phyloP scores from a whole-genome alignment of 495 filamentous ascomycete genomes.

The Trichoderma orchidacearum region DNA sequence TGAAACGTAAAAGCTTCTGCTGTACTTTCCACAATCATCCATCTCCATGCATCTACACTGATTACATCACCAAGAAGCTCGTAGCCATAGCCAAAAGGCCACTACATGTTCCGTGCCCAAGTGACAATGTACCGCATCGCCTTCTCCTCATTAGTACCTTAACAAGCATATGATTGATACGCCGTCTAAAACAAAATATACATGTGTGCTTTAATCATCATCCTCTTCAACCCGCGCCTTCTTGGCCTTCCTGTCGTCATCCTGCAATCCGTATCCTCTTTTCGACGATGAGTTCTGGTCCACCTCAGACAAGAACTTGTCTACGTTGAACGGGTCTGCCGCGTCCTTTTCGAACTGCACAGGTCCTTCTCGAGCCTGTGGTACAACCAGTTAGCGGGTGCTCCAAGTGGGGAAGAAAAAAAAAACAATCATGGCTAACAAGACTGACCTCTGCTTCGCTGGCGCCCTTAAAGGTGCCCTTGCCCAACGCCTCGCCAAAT shows the following conservation, averaged over 20 bases:
- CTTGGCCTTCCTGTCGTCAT: conserved; percentile 54
- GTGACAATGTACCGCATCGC: background rate
- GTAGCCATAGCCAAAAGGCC: background rate
- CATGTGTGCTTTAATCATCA: conserved; percentile 17
- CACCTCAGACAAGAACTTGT: conserved; percentile 80
- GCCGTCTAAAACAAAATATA: background rate
- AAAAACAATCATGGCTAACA: background rate
- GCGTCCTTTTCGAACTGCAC: conserved; percentile 97
- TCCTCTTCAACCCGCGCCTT: conserved; percentile 72
- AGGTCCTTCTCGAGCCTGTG: conserved; percentile 65
- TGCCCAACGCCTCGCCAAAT: conserved; percentile 74
- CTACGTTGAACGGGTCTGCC: conserved; percentile 80
- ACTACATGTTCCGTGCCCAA: background rate
- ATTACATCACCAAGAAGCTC: too few species aligned
- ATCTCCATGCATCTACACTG: too few species aligned
- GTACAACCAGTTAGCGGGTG: conserved; percentile 10
- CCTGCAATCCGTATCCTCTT: conserved; percentile 79
- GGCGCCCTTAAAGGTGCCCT: conserved; percentile 81
- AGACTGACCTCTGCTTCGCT: conserved; percentile 68
- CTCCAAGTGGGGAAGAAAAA: conserved; percentile 10
- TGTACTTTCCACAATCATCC: too few species aligned
- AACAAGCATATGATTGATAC: too few species aligned
- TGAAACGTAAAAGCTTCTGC: too few species aligned
- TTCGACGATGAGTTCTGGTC: conserved; percentile 44
- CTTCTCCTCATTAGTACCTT: background rate